Conservation (phyloP, 2,329 filamentous ascomycete genomes). For the Microsporum ferrugineum region DNA sequence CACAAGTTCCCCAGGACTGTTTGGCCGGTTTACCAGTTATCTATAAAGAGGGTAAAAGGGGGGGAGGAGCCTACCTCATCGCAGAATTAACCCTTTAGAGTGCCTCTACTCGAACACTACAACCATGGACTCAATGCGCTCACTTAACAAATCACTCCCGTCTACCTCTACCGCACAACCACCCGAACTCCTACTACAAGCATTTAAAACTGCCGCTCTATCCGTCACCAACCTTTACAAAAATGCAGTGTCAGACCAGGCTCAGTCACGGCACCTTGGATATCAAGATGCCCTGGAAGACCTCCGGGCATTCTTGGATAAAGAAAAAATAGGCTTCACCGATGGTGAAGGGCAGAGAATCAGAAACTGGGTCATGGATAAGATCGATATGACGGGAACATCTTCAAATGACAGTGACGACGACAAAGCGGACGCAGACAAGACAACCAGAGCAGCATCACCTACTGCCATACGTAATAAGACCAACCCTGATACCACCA, state of each 20-base stretch:
- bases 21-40: not conserved
- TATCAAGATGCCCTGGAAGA: constrained; percentile 94
- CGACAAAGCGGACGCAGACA: constrained; percentile 30
- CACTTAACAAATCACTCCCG: constrained; percentile 51
- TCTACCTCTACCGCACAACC: constrained; percentile 37
- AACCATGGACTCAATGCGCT: constrained; percentile 54
- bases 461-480: constrained; percentile 24
- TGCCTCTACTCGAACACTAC: not conserved
- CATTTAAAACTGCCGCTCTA: constrained; percentile 83
- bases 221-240: constrained; percentile 97
- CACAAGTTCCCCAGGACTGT: not conserved
- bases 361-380: constrained; percentile 47
- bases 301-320: constrained; percentile 72
- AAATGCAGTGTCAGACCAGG: constrained; percentile 66
- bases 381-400: constrained; percentile 33
- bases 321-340: constrained; percentile 61
- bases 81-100: not conserved
- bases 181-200: constrained; percentile 56
- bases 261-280: constrained; percentile 63
- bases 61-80: not conserved
- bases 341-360: constrained; percentile 66
- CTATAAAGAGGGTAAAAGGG: not conserved
- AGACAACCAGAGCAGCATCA: constrained; percentile 28
- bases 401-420: constrained; percentile 36
- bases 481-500: constrained; percentile 21